Evolutionary conservation across 202 grass and related monocot genomes (phyloP), one percentile per base, ranked within the genome.

Genomic region (Zizania palustris): DNA sequence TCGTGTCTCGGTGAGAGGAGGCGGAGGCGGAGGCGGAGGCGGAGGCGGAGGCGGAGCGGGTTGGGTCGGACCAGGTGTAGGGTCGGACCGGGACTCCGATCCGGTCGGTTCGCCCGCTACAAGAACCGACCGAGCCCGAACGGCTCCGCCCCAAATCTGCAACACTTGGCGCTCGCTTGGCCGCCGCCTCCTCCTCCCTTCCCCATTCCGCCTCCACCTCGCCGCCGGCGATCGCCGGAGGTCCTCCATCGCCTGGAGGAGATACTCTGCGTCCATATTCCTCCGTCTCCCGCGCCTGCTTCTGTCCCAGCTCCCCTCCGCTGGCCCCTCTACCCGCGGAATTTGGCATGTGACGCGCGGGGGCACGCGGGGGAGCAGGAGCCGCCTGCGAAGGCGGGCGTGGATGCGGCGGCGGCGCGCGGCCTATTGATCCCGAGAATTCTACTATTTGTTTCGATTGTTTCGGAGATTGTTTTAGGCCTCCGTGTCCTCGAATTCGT

Each of bases 131-230:
- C 72, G 65, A 71, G 72, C 34, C 76, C 15, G 50, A 60, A 10
- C 19, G 37, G 20, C 16, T 66, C 59, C 33, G 4, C 35, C 75
- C 76, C 86, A 84, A 84, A 84, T 88, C 85, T 70, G 63, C 86
- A 75, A 84, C 86, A 77, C 81, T 80, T 84, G 86, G 86, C 81
- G 81, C 86, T 88, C 81, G 76, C 86, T n/a, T 65, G 79, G 67
- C 73, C 34, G 48, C 66, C 59, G 37, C 48, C 18, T 2, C 49
- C 74, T 21, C 13, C 37, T 87, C 84, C 28, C 28, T 28, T 28
- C 28, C 28, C 28, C 28, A 28, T 28, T 28, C 28, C 34, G 40
- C 13, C 51, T 2, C 49, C 74, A 21, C 13, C 37, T 87, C 84
- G 85, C 80, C 76, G 81, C 86, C 80, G 80, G 80, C 43, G 80